Base-by-base conservation (phyloP, 306 rosid genomes). In the Prunus dulcis region DNA sequence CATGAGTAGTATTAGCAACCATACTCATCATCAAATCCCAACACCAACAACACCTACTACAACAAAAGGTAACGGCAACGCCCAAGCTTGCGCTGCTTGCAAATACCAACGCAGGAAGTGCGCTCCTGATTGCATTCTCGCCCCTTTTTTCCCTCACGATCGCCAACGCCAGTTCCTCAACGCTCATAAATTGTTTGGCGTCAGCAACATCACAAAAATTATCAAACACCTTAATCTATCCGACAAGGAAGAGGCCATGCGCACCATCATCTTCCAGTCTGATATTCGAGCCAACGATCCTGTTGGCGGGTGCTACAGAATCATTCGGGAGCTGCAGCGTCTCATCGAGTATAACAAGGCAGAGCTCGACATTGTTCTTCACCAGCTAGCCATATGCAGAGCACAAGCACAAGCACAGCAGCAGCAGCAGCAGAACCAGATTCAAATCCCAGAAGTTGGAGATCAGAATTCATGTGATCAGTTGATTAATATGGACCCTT, bases 61-160 rank as follows among this genome's bases (percentile, higher is more conserved):
- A 64, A 5, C 51, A 5, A 80, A 81, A 64, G 88, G 85, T 46
- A 80, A 75, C 82, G 78, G 80, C 74, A 85, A 72, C 57, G 62
- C 89, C 73, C 98, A 90, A 23, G 98, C 97, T 66, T 94, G 98
- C 47, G 96, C 97, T 51, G 95, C 96, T 0, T 94, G 98, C 49
- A 92, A 89, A 12, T 87, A 85, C 83, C 97, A 89, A 55, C 95
- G 97, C 18, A 81, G 88, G 23, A 94, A 88, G 81, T 94, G 98
- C 58, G 88, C 91, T 0, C 78, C 96, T 0, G 81, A 86, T 61
- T 94, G 98, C 77, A 76, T 88, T 55, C 88, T 94, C 3, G 95
- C 98, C 32, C 96, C 98, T 5, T 94, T 81, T 60, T 94, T 94
- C 41, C 95, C 98, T 67, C 95, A 81, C 82, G 82, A 89, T 70